Base-by-base conservation (phyloP, 2,329 filamentous ascomycete genomes). In the Rhinocladiella similis region DNA sequence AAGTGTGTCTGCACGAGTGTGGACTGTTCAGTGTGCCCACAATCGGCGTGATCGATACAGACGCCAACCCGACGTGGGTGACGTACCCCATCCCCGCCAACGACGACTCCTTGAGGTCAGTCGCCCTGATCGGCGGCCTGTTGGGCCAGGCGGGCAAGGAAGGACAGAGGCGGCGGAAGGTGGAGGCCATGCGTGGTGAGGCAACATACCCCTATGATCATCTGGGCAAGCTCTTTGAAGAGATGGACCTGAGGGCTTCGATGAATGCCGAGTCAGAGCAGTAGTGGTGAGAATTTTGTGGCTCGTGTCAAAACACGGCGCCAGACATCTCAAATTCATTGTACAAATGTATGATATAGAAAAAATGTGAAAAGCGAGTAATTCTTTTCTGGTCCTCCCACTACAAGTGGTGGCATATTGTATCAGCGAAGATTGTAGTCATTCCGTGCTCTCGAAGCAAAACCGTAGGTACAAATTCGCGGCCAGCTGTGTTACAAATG, bases 21-120 rank as follows among this genome's bases (percentile, higher is more conserved):
- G 90, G 88, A 0, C 72, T 91, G 56, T 88, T 90, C 70, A 90
- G 88, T 68, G 89, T 99, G 55, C 94, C 94, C 1, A 97, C 94
- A 0, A 94, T 99, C 67, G 94, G 93, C 46, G 81, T 99, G 56
- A 88, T 97, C 64, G 94, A 99, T 73, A 97, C 94, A 1, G 89
- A 99, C 72, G 87, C 86, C 2, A 89, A 97, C 73, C 90, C 94
- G 0, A 90, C 90, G 0, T 93, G 90, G 84, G 91, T 97, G 49
- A 97, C 94, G 3, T 99, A 99, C 70, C 89, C 90, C 13, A 97
- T 99, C 65, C 94, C 94, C 1, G 91, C 91, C 49, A 99, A 99
- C 72, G 94, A 99, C 70, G 94, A 99, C 80, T 96, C 91, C 83
- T 74, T 96, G 64, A 88, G 94, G 59, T 87, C 87, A 63, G 83